A percentile compares a stretch with the other conserved stretches of the same genome.
phyloP scores from a whole-genome alignment of 1,284 basidiomycete species.

The Pseudozyma hubeiensis region DNA sequence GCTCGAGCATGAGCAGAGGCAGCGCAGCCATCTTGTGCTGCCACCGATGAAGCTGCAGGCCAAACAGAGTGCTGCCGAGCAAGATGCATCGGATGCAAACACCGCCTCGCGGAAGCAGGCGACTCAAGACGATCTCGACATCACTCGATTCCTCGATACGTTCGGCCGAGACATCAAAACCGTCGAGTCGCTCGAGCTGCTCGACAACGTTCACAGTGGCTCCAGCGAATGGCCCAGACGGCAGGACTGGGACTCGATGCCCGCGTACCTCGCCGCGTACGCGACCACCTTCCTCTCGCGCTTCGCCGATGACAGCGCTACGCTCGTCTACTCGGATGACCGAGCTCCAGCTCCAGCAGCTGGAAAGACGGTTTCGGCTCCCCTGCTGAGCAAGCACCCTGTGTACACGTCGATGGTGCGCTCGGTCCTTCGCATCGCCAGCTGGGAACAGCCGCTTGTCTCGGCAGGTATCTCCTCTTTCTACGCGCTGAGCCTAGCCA shows the following conservation, averaged over 20 bases:
- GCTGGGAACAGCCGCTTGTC: slow-evolving; percentile 37
- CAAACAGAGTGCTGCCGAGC: neutral
- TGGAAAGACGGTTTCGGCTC: neutral
- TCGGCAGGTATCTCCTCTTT: slow-evolving; percentile 19
- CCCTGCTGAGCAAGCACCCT: slow-evolving; percentile 19
- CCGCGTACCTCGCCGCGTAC: slow-evolving; percentile 37
- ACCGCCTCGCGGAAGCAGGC: neutral
- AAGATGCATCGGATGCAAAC: neutral
- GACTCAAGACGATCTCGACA: slow-evolving; percentile 43
- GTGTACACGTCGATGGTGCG: slow-evolving; percentile 31
- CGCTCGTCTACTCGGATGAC: slow-evolving; percentile 26
- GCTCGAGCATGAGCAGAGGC: slow-evolving; percentile 46
- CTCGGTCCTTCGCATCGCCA: slow-evolving; percentile 22
- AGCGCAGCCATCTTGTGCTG: slow-evolving; percentile 29
- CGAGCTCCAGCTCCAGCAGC: slow-evolving; percentile 8
- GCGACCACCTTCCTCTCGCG: slow-evolving; percentile 25
- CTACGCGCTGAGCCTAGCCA: slow-evolving; percentile 43
- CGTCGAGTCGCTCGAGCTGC: slow-evolving; percentile 43
- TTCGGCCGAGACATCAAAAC: slow-evolving; percentile 43
- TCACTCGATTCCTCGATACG: slow-evolving; percentile 36
- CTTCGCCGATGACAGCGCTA: slow-evolving; percentile 31
- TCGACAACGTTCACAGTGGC: slow-evolving; percentile 28
- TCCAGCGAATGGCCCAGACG: slow-evolving; percentile 32
- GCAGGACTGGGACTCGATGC: slow-evolving; percentile 40
- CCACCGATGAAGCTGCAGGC: slow-evolving; percentile 41